Percentiles rank a stretch among this genome's conserved stretches.
Evolutionary conservation across 768 basidiomycete species (phyloP).

Genomic region (Suillus plorans): DNA sequence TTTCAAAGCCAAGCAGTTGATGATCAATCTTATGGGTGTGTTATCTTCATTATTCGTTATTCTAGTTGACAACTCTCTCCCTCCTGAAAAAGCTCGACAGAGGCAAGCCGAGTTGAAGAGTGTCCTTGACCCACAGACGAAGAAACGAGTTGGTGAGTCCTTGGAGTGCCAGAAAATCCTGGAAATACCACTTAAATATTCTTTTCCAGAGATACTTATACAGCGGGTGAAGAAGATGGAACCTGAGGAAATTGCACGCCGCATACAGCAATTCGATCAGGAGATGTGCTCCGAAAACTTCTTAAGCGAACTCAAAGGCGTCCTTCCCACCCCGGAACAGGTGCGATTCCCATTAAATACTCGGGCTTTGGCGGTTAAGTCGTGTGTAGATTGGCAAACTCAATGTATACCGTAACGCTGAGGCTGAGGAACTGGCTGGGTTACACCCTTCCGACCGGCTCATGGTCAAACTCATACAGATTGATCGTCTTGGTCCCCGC

Average conservation of each 20-base stretch:
- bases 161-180: neutral
- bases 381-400: conserved; percentile 76
- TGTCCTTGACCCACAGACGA: conserved; percentile 87
- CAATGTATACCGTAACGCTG: conserved; percentile 86
- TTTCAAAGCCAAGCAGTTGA: conserved; percentile 94
- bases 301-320: conserved; percentile 82
- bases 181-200: neutral
- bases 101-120: conserved; percentile 89
- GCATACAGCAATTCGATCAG: conserved; percentile 85
- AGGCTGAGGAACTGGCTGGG: conserved; percentile 78
- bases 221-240: conserved; percentile 80
- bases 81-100: conserved; percentile 57
- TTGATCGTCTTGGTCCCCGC: conserved; percentile 82
- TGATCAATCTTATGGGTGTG: conserved; percentile 84
- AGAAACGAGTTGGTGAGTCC: conserved; percentile 87
- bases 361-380: neutral
- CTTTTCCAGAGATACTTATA: conserved; percentile 78
- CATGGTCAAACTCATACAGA: conserved; percentile 96
- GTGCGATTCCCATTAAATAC: conserved; percentile 35
- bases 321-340: conserved; percentile 90
- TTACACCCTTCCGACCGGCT: conserved; percentile 95
- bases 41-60: conserved; percentile 3
- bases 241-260: conserved; percentile 83
- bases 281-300: conserved; percentile 87
- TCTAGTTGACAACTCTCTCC: neutral